These are phyloP conservation scores for Haplosporangium sp. DNA, from an alignment of 371 early-diverging fungal species.

Conservation along the genomic window DNA sequence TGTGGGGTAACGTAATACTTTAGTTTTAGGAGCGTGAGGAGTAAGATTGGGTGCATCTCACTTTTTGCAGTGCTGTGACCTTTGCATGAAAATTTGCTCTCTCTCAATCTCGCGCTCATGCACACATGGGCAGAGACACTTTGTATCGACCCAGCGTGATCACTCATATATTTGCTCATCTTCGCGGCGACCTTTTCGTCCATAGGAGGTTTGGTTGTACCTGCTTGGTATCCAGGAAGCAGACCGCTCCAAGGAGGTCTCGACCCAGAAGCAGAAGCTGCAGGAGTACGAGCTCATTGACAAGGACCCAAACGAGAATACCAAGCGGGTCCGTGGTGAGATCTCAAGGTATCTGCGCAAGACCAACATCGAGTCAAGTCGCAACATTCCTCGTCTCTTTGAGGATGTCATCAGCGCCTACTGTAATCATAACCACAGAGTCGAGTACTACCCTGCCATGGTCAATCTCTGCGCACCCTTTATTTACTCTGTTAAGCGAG, in stretches of 20 bases:
- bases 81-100: not conserved
- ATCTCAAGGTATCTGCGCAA: slow-evolving; percentile 80
- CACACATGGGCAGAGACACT: too few relatives aligned
- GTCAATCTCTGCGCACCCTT: slow-evolving; percentile 90
- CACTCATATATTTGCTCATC: slow-evolving; percentile 14
- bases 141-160: slow-evolving; percentile 6
- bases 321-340: slow-evolving; percentile 90
- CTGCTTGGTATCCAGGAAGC: slow-evolving; percentile 87
- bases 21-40: too few relatives aligned
- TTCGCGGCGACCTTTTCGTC: not conserved
- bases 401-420: slow-evolving; percentile 89
- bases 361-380: slow-evolving; percentile 52
- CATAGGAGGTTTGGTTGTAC: slow-evolving; percentile 92
- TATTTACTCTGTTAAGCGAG: slow-evolving; percentile 75
- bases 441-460: slow-evolving; percentile 82
- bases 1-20: too few relatives aligned
- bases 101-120: not conserved
- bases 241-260: slow-evolving; percentile 81
- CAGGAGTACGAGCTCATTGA: slow-evolving; percentile 82
- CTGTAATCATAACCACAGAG: slow-evolving; percentile 78
- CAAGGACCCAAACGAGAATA: slow-evolving; percentile 78
- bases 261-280: slow-evolving; percentile 70
- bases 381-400: slow-evolving; percentile 61
- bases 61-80: too few relatives aligned
- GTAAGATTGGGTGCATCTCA: too few relatives aligned